Evolutionary conservation across 495 filamentous ascomycete species (phyloP), one percentile per base, ranked within the genome.

Genomic region (Talaromyces borbonicus): DNA sequence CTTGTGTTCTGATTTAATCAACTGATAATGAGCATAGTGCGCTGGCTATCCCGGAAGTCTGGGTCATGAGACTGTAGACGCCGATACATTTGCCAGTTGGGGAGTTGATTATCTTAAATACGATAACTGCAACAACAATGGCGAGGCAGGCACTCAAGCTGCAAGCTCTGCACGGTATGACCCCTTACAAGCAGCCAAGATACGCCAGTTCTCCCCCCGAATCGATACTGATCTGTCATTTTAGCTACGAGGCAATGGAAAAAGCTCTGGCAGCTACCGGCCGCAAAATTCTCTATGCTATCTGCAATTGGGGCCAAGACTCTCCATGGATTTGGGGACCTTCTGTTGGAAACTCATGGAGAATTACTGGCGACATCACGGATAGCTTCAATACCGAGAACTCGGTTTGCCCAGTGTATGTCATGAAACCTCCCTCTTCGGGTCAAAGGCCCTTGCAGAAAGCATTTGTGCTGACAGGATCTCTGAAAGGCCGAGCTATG

Each of bases 71-170:
- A 63, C 58, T 18, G 66, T 73, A 6, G 83, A 86, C 61, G 83
- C 81, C 0, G 40, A 65, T 14, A 72, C 75, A 3, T 82, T 75
- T 51, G 78, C 77, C 0, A 61, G 64, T 18, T 86, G 81, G 81
- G 80, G 74, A 0, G 73, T 55, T 15, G 63, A 69, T 53, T 72
- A 81, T 50, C 58, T 81, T 18, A 84, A 87, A 55, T 85, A 86
- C 50, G 83, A 87, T 58, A 86, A 85, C 61, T 86, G 83, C 65
- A 71, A 71, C 58, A 74, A 76, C 42, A 56, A 70, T 51, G 70
- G 71, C 8, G 59, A 75, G 55, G 65, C 61, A 25, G 70, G 75
- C 25, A 75, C 66, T 20, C 61, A 43, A 43, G 26, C 40, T 1
- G 24, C 14, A 43, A 43, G 40, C 24, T 43, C 23, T 30, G 24